Evolutionary conservation across 139 green algal species (phyloP), one percentile per base, ranked within the genome.

Genomic region (Mesotaenium endlicherianum): DNA sequence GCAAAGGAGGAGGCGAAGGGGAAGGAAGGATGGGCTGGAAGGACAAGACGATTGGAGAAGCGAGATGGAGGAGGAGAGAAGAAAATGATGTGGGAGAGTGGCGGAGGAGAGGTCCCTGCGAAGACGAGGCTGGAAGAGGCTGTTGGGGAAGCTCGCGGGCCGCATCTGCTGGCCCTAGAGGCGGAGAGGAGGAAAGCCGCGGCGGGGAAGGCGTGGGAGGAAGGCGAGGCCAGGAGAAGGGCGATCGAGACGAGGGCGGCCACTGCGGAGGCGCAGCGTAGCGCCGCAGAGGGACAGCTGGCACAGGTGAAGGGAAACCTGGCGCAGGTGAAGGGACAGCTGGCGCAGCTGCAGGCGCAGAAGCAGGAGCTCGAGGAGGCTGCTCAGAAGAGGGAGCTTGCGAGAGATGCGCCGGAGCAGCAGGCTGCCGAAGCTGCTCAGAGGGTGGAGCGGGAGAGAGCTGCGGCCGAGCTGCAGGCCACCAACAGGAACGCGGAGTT

Each of bases 1-100:
- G 60, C 60, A 72, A 11, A 72, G 11, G 43, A 38, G 11, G 11
- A 72, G 6, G 11, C 60, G 60, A 72, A n/a, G 36, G 41, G 8
- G 20, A 11, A 11, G 41, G 11, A 6, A 72, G 11, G 6, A 6
- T 11, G 11, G 17, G 17, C 11, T 72, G 6, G 60, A 6, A 11
- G 60, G 43, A 72, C 36, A 72, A 72, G 11, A 14, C 60, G 60
- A 72, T 64, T 64, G 50, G 60, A 72, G 60, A 5, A 14, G 60
- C 41, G 11, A 72, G 17, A n/a, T 8, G 43, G 11, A 72, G 11
- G 11, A 72, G 17, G 60, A 38, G 11, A 72, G 11, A 14, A 72
- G n/a, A n/a, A n/a, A n/a, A n/a, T 11, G 60, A n/a, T 14, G 60
- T 47, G 43, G 11, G 60, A 72, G 60, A 11, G 43, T 47, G 11